Percentiles rank a stretch among this genome's conserved stretches.
Evolutionary conservation across 192 early-diverging fungal genomes (phyloP).

Genomic region (Coemansia sp.): DNA sequence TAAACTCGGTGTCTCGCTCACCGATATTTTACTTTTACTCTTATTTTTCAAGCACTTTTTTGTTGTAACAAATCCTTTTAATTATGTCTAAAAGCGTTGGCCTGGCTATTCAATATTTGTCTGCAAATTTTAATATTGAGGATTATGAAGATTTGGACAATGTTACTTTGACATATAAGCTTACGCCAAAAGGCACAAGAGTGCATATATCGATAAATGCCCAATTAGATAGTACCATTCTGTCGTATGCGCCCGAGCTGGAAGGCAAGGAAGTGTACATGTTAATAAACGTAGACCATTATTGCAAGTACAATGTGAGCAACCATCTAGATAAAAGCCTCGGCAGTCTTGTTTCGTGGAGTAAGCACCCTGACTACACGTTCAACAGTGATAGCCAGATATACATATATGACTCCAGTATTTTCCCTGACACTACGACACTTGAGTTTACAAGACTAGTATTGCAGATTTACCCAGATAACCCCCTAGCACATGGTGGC

Average conservation of each 20-base stretch:
- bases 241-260: not conserved
- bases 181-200: too few species aligned
- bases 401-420: not conserved
- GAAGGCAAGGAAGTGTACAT: not conserved
- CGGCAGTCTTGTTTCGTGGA: not conserved
- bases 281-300: not conserved
- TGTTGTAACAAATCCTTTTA: not conserved
- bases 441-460: too few species aligned
- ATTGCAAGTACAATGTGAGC: not conserved
- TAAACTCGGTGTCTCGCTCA: not conserved
- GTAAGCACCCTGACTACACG: not conserved
- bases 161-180: too few species aligned
- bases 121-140: not conserved
- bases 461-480: not conserved
- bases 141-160: too few species aligned
- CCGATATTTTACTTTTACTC: not conserved
- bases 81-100: not conserved
- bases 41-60: not conserved
- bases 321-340: not conserved
- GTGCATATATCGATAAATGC: too few species aligned
- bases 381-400: not conserved
- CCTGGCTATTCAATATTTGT: not conserved
- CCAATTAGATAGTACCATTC: not conserved
- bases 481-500: not conserved
- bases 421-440: not conserved